Conservation (phyloP, 2,329 filamentous ascomycete genomes). For the Amylocarpus encephaloides region DNA sequence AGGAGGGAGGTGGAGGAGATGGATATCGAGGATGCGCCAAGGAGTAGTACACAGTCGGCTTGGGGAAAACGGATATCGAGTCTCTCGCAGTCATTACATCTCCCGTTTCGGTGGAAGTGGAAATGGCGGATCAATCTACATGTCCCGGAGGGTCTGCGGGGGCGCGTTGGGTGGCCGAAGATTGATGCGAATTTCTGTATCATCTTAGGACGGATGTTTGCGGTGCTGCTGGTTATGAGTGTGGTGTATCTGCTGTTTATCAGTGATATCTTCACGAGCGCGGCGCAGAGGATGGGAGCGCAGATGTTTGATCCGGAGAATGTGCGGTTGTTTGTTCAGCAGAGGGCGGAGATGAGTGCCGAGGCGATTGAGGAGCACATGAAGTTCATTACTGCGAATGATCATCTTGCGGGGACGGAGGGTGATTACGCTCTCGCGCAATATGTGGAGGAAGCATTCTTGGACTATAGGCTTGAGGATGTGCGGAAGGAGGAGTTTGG, state of each 20-base stretch:
- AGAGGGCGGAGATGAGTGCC: constrained; percentile 54
- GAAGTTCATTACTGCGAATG: constrained; percentile 71
- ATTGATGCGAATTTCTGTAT: constrained; percentile 42
- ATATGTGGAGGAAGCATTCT: constrained; percentile 76
- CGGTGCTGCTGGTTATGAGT: constrained; percentile 66
- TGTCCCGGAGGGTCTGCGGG: constrained; percentile 10
- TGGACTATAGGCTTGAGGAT: constrained; percentile 64
- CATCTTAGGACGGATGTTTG: constrained; percentile 66
- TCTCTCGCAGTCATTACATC: constrained; percentile 27
- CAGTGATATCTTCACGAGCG: constrained; percentile 70
- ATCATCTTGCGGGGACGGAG: constrained; percentile 90
- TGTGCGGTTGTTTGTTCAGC: constrained; percentile 68
- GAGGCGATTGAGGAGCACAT: constrained; percentile 66
- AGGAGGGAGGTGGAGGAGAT: constrained; percentile 83
- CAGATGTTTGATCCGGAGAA: constrained; percentile 79
- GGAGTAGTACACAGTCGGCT: constrained; percentile 33
- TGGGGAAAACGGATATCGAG: constrained; percentile 34
- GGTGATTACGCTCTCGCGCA: constrained; percentile 81
- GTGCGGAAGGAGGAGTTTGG: constrained; percentile 72
- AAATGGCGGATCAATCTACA: constrained; percentile 12
- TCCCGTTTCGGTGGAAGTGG: constrained; percentile 30
- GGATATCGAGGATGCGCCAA: constrained; percentile 68
- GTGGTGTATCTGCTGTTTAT: constrained; percentile 82
- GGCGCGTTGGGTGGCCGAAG: constrained; percentile 22
- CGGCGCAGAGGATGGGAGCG: constrained; percentile 55